Conservation (phyloP, 148 eudicot species). For the Arbutus unedo region DNA sequence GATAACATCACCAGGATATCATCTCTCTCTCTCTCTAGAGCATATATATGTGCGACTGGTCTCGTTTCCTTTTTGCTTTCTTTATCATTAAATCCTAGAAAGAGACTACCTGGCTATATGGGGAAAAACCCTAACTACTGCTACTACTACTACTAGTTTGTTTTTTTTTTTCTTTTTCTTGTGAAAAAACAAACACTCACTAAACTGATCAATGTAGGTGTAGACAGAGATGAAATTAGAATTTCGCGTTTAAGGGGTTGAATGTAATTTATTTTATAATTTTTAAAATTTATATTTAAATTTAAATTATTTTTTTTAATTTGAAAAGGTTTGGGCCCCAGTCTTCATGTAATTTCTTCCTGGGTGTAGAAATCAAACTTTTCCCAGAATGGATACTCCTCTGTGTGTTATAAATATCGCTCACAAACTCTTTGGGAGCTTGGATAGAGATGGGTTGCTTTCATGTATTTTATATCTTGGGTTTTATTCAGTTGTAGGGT, state of each 20-base stretch:
- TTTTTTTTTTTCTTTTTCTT: neutral
- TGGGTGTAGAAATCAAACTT: neutral
- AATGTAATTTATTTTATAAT: too few relatives aligned
- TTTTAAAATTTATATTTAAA: too few relatives aligned
- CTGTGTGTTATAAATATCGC: neutral
- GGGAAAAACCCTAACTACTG: slow-evolving; percentile 25
- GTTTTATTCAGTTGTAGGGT: slow-evolving; percentile 20
- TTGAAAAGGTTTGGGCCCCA: too few relatives aligned
- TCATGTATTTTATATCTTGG: slow-evolving; percentile 23
- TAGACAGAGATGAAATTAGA: too few relatives aligned
- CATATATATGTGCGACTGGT: neutral
- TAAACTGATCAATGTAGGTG: neutral
- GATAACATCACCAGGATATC: slow-evolving; percentile 24
- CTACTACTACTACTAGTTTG: slow-evolving; percentile 13
- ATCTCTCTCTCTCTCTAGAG: slow-evolving; percentile 14
- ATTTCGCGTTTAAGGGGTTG: too few relatives aligned
- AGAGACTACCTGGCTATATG: slow-evolving; percentile 26
- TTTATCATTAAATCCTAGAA: slow-evolving; percentile 29
- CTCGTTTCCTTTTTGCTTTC: slow-evolving; percentile 21
- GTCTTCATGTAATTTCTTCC: too few relatives aligned
- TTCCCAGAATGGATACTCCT: slow-evolving; percentile 21
- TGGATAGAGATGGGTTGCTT: slow-evolving; percentile 20
- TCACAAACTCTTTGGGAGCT: neutral
- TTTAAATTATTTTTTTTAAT: too few relatives aligned
- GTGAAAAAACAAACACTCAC: slow-evolving; percentile 1